Base-by-base conservation (phyloP, 148 eudicot genomes). In the Nepenthes mirabilis region DNA sequence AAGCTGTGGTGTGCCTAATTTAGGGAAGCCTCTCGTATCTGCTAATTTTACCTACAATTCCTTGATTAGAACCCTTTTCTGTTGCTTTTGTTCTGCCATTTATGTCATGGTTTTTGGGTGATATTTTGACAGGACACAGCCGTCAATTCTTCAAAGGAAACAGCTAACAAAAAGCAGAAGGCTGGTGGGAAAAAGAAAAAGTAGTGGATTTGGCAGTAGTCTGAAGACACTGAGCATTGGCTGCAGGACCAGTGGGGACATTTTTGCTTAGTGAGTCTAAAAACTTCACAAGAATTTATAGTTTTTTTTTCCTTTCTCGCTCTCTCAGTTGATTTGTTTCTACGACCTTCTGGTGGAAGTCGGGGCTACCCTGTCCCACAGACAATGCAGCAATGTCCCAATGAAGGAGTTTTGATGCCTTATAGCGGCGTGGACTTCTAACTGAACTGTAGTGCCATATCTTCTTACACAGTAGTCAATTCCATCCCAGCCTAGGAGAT, bases 111-210 rank as follows among this genome's bases (percentile, higher is more conserved):
- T 1, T 32, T 33, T 23, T 23, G 23, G 23, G 23, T 23, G 23
- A 23, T 57, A 11, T 34, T 43, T 37, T 68, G 54, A 64, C 77
- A 83, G 95, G 95, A 83, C 52, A 64, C 74, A 52, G 45, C 66
- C 32, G 83, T 57, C 66, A 74, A 74, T 60, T 52, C 70, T 64
- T 63, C 68, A 34, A 86, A 87, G 78, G 75, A 69, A 56, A 37
- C 74, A 50, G 60, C 75, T 34, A 87, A 84, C 74, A 87, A 87
- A 80, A 87, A 82, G 72, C 58, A 75, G 37, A 87, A 83, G 74
- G 75, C 71, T 64, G 83, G 81, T 58, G 82, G 81, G 62, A 84
- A 67, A 75, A 87, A 77, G 70, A 87, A 87, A 73, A 77, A 83
- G 66, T 86, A 78, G 69, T 49, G 57, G 35, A 37, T 45, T 59